Evolutionary conservation across 345 rosid genomes (phyloP).

Genomic region (Heritiera littoralis): DNA sequence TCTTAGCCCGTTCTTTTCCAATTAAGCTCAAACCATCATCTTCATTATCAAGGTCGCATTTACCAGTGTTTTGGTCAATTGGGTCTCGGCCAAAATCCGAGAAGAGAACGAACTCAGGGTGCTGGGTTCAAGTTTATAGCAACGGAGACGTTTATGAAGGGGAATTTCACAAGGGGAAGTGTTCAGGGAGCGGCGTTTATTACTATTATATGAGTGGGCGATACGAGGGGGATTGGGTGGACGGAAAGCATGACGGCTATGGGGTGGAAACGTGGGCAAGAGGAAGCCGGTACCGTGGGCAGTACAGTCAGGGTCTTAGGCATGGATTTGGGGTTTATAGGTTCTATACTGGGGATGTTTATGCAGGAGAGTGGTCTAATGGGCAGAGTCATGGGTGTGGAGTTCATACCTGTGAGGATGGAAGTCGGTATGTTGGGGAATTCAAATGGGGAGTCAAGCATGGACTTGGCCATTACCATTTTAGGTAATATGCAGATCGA

Average conservation of each 20-base stretch:
- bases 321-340: constrained; percentile 86
- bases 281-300: constrained; percentile 92
- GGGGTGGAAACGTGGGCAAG: constrained; percentile 98
- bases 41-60: constrained; percentile 37
- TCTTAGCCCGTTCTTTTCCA: constrained; percentile 83
- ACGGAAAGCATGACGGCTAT: constrained; percentile 83
- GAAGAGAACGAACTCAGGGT: constrained; percentile 68
- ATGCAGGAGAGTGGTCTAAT: constrained; percentile 94
- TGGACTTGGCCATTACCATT: constrained; percentile 91
- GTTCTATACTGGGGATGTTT: constrained; percentile 92
- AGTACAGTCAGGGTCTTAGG: constrained; percentile 80
- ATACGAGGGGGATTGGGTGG: constrained; percentile 95
- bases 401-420: constrained; percentile 93
- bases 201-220: constrained; percentile 91
- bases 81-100: constrained; percentile 75
- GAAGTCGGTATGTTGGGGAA: constrained; percentile 87
- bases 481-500: constrained; percentile 53
- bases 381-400: constrained; percentile 99
- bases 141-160: constrained; percentile 95
- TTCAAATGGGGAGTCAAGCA: constrained; percentile 98
- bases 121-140: constrained; percentile 83
- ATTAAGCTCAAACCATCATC: constrained; percentile 49
- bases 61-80: constrained; percentile 92
- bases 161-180: constrained; percentile 82
- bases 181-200: constrained; percentile 87